Conservation (phyloP, 305 asterid genomes). For the Solanum hybrid region DNA sequence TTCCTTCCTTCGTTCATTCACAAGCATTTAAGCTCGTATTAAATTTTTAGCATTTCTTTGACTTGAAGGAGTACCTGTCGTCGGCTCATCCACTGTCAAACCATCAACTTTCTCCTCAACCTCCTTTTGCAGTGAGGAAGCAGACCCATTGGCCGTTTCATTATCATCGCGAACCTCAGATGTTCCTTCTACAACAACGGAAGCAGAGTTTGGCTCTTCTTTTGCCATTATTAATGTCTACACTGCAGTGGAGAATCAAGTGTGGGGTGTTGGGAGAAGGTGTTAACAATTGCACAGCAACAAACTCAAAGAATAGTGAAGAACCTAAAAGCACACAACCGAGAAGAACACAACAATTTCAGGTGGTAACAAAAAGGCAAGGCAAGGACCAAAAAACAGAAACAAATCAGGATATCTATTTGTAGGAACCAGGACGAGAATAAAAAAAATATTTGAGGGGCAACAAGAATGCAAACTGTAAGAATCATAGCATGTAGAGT, state of each 20-base stretch:
- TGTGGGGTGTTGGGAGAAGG: neutral
- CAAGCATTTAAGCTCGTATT: neutral
- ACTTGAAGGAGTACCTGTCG: constrained; percentile 32
- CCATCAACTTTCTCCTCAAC: constrained; percentile 45
- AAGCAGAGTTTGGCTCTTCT: constrained; percentile 4
- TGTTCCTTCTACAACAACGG: constrained; percentile 25
- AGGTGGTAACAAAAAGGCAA: neutral
- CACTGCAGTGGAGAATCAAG: neutral
- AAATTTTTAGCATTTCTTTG: neutral
- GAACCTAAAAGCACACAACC: neutral
- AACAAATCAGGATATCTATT: neutral
- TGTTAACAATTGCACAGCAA: neutral
- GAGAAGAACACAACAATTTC: neutral
- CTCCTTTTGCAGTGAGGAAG: constrained; percentile 24
- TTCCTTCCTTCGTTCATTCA: neutral
- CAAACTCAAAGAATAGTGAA: neutral
- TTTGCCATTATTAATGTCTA: constrained; percentile 13
- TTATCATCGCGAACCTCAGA: constrained; percentile 19
- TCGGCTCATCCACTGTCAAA: constrained; percentile 42
- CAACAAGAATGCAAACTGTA: neutral
- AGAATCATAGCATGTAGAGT: neutral
- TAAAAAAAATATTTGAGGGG: neutral
- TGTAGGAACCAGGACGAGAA: neutral
- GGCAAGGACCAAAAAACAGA: neutral
- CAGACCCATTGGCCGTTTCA: constrained; percentile 19